Conservation (phyloP, 2,329 filamentous ascomycete species). For the Amauroascus verrucosus region DNA sequence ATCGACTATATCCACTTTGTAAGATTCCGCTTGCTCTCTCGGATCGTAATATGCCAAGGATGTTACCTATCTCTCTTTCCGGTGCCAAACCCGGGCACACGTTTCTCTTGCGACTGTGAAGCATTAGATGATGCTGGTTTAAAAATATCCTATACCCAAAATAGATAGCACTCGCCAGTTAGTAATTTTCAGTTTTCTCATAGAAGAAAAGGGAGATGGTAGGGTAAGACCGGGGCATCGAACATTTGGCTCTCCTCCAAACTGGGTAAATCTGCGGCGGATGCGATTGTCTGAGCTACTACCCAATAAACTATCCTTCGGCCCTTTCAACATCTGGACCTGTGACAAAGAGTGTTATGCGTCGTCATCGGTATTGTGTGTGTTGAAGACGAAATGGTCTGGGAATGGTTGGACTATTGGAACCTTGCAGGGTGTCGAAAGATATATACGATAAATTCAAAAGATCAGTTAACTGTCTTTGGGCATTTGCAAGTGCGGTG, state of each 20-base stretch:
- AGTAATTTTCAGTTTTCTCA: background rate
- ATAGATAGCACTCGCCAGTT: background rate
- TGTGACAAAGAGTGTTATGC: conserved; percentile 7
- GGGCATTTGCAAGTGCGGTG: background rate
- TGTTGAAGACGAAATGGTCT: background rate
- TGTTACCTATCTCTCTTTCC: background rate
- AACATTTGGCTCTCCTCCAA: background rate
- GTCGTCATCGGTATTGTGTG: background rate
- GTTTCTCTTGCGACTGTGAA: background rate
- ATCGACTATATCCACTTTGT: background rate
- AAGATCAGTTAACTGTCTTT: background rate
- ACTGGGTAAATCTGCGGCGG: conserved; percentile 4
- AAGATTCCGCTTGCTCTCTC: background rate
- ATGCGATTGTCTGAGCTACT: background rate
- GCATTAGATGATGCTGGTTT: background rate
- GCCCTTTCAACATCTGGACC: conserved; percentile 21
- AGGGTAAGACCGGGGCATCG: background rate
- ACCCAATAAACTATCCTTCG: conserved; percentile 12
- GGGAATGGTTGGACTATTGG: background rate
- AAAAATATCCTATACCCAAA: background rate
- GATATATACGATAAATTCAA: background rate
- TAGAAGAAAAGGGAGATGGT: background rate
- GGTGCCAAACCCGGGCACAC: background rate
- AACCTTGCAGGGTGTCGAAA: background rate
- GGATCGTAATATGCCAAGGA: background rate